Conservation (phyloP, 1,284 basidiomycete genomes). For the Moniliophthora roreri region DNA sequence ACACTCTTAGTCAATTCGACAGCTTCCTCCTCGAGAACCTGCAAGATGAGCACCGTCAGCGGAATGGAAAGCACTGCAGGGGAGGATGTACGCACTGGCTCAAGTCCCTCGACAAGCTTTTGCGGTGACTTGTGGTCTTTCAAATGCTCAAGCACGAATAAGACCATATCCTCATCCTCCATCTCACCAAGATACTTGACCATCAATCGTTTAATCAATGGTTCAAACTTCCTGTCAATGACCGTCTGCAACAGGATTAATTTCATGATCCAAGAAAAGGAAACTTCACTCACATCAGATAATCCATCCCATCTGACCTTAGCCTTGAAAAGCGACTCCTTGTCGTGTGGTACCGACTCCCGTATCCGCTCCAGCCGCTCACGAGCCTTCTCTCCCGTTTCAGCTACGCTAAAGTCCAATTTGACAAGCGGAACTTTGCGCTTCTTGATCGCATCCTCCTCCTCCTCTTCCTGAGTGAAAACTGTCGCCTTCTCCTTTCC, state of each 20-base stretch:
- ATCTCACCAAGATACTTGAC: slow-evolving; percentile 83
- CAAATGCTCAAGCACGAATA: slow-evolving; percentile 87
- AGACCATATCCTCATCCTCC: slow-evolving; percentile 85
- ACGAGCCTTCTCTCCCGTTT: slow-evolving; percentile 72
- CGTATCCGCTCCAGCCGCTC: slow-evolving; percentile 78
- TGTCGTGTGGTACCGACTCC: slow-evolving; percentile 67
- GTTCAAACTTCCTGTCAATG: slow-evolving; percentile 81
- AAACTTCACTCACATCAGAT: slow-evolving; percentile 74
- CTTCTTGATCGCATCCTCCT: slow-evolving; percentile 78
- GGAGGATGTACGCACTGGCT: slow-evolving; percentile 65
- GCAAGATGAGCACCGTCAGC: background rate
- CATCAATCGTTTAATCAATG: slow-evolving; percentile 78
- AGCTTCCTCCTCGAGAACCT: slow-evolving; percentile 91
- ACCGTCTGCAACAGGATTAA: slow-evolving; percentile 46
- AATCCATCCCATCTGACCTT: slow-evolving; percentile 87
- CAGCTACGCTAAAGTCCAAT: slow-evolving; percentile 81
- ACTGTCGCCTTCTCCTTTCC: slow-evolving; percentile 57
- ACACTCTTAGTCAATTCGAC: slow-evolving; percentile 69
- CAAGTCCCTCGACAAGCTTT: slow-evolving; percentile 83
- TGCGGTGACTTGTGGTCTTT: slow-evolving; percentile 81
- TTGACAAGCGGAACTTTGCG: slow-evolving; percentile 81
- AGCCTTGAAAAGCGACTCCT: slow-evolving; percentile 72
- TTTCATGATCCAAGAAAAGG: slow-evolving; percentile 2
- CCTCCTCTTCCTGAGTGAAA: slow-evolving; percentile 78
- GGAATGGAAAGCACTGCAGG: slow-evolving; percentile 2